These are phyloP conservation scores for Salix koriyanagi DNA, from an alignment of 345 rosid genomes.

Conservation along the genomic window DNA sequence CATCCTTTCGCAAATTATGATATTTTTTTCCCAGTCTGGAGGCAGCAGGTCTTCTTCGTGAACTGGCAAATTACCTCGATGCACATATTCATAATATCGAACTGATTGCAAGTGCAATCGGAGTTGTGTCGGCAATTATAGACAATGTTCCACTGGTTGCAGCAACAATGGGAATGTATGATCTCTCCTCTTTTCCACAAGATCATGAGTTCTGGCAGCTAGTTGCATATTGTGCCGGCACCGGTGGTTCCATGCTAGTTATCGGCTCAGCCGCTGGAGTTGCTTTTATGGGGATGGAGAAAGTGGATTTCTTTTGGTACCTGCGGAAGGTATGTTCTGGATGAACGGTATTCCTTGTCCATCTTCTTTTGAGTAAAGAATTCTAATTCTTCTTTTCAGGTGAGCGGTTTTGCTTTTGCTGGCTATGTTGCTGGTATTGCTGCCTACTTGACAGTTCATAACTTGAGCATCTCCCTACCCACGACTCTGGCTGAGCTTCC, in stretches of 20 bases:
- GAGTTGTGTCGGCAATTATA: constrained; percentile 81
- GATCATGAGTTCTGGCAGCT: constrained; percentile 96
- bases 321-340: constrained; percentile 56
- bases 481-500: constrained; percentile 28
- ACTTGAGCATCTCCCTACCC: constrained; percentile 18
- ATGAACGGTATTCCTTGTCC: background rate
- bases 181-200: constrained; percentile 71
- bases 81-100: constrained; percentile 68
- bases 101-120: constrained; percentile 75
- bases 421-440: constrained; percentile 47
- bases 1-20: background rate
- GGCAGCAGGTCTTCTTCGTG: constrained; percentile 86
- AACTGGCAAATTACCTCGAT: constrained; percentile 89
- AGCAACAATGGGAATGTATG: constrained; percentile 97
- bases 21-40: constrained; percentile 53
- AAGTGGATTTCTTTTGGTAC: constrained; percentile 96
- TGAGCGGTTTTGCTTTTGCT: constrained; percentile 89
- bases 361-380: constrained; percentile 2
- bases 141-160: constrained; percentile 94
- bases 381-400: constrained; percentile 38
- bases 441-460: constrained; percentile 26
- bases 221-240: constrained; percentile 87
- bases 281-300: constrained; percentile 98
- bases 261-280: constrained; percentile 98
- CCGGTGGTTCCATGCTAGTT: constrained; percentile 91